Conservation (phyloP, 1,139 yeast species). For the Zygosaccharomyces sapae region DNA sequence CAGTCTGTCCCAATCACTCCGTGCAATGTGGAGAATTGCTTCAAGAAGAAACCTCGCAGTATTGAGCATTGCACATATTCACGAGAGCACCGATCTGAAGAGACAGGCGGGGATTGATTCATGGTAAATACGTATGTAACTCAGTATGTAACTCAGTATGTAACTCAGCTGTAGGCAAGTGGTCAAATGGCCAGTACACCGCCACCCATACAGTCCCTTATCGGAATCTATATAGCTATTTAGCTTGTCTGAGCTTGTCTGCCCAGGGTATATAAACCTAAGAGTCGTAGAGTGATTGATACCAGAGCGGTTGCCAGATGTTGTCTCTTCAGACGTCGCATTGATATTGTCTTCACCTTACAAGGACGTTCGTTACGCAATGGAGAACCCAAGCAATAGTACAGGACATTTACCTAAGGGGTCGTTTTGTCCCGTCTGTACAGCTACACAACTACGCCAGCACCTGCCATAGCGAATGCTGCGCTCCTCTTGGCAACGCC, state of each 20-base stretch:
- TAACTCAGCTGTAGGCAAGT: background rate
- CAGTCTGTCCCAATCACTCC: background rate
- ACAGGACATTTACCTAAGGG: slow-evolving; percentile 11
- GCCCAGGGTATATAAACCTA: background rate
- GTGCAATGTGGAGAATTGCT: background rate
- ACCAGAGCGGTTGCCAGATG: too few relatives aligned
- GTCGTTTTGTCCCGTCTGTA: slow-evolving; percentile 29
- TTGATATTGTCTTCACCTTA: background rate
- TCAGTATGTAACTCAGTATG: too few relatives aligned
- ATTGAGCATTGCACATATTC: background rate
- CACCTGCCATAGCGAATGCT: slow-evolving; percentile 50
- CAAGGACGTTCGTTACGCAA: background rate
- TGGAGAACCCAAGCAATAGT: slow-evolving; percentile 12
- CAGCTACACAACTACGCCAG: slow-evolving; percentile 46
- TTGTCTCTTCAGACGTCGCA: too few relatives aligned
- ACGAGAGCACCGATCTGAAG: too few relatives aligned
- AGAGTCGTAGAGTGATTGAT: background rate
- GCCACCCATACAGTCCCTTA: background rate
- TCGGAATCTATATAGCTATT: too few relatives aligned
- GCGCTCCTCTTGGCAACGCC: slow-evolving; percentile 47
- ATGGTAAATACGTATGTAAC: too few relatives aligned
- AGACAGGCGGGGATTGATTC: too few relatives aligned
- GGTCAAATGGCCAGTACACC: background rate
- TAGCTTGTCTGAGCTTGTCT: too few relatives aligned
- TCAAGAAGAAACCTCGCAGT: background rate